Evolutionary conservation across 371 early-diverging fungal species (phyloP), one percentile per base, ranked within the genome.

Genomic region (Mortierella sp.): DNA sequence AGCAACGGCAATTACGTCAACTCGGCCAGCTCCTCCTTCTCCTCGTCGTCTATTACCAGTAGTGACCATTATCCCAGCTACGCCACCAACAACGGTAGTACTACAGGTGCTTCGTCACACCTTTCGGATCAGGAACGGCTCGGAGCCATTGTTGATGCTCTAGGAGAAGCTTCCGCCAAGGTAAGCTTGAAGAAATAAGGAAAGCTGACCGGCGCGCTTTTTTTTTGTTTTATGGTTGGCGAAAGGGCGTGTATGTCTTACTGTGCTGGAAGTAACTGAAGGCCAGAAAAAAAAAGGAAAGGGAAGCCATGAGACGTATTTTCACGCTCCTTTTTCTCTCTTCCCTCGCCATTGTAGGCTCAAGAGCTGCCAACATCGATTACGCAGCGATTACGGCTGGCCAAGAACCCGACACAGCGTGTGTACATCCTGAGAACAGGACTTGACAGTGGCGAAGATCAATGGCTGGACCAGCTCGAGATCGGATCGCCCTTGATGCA

Each of bases 141-240:
- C 2, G 86, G 86, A 0, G 81, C 78, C 11, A 81, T 85, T n/a
- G 81, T 85, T 26, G 86, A 85, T 48, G 86, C 86, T 8, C 64
- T 85, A 14, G 86, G 86, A 37, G 79, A 85, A 50, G 86, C 86
- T 24, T 85, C 86, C 51, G 86, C 86, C 43, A 85, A 81, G 78
- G 86, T 85, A 74, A 28, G n/a, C 14, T 40, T 51, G 26, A 34
- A 11, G 26, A 46, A 19, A 21, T 57, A 34, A 16, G 19, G 31
- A 8, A 31, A 16, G 21, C 61, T 31, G 34, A 31, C 21, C 4
- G 24, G 64, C 64, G 40, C 64, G 64, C 21, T 64, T 64, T 28
- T 57, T 14, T 31, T 5, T 61, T 19, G 19, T 54, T 6, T 59
- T 19, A 59, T 31, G 28, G 34, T 31, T 37, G 64, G 37, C 40